Evolutionary conservation across 2,329 filamentous ascomycete species (phyloP), one percentile per base, ranked within the genome.

Genomic region (Alternaria atra): DNA sequence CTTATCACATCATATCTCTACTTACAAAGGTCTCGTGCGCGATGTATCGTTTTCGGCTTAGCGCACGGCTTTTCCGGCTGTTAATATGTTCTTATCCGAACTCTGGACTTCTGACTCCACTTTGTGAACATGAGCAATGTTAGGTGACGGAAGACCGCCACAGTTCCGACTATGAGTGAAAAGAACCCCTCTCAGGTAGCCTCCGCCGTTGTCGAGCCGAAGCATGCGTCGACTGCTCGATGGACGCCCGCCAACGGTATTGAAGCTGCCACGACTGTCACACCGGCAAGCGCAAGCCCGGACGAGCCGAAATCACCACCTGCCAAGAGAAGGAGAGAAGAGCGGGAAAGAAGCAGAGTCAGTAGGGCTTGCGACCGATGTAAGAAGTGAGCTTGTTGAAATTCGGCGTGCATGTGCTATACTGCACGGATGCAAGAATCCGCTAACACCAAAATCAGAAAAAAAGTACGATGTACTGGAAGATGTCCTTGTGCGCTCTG

Each of bases 301-400:
- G 63, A 63, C 59, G 71, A 73, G 20, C 64, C 61, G n/a, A 55
- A 63, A 55, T 63, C 67, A 17, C 66, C 73, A 23, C 64, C 73
- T 27, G 67, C 71, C 7, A 77, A 78, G 64, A 70, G 75, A 23
- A 68, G 73, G 43, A 77, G 71, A 61, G 74, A 78, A 44, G 74
- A 73, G 1, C 68, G 63, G 32, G 80, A 81, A 51, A 70, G 81
- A 17, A 76, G 77, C 23, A 77, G 81, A 52, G 82, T 83, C 51
- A 84, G 80, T 58, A 76, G 82, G 29, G 82, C 82, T 17, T 84
- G 82, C 66, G 82, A 84, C 70, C 73, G 78, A 55, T 84, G 82
- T 71, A 84, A 84, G 70, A 81, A 77, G 82, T 83, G 68, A 71
- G 76, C 51, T 52, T 61, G 42, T 42, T 9, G 35, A 29, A 44